Evolutionary conservation across 208 protist species (phyloP).

Genomic region (Sergeia podlipaevii): DNA sequence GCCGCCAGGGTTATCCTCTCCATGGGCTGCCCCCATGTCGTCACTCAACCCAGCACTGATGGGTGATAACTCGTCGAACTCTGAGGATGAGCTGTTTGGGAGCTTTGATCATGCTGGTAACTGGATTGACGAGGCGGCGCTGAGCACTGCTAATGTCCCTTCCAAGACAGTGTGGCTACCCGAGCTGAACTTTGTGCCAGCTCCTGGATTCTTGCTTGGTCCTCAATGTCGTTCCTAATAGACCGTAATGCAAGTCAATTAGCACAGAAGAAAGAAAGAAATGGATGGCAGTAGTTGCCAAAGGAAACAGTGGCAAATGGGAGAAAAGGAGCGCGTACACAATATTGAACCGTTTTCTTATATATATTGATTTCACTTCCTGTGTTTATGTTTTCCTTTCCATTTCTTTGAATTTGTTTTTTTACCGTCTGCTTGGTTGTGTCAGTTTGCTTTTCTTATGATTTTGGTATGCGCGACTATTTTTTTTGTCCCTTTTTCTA

Average conservation of each 20-base stretch:
- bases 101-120: slow-evolving; percentile 12
- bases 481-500: slow-evolving; percentile 7
- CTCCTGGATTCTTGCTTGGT: slow-evolving; percentile 17
- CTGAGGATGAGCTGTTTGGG: slow-evolving; percentile 19
- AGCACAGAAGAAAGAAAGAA: too few species aligned
- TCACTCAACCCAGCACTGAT: not conserved
- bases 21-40: not conserved
- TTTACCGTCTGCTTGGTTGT: not conserved
- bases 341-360: too few species aligned
- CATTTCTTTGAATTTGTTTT: slow-evolving; percentile 11
- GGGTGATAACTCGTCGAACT: slow-evolving; percentile 4
- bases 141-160: slow-evolving; percentile 1
- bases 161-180: slow-evolving; percentile 29
- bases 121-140: slow-evolving; percentile 12
- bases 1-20: not conserved
- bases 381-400: slow-evolving; percentile 11
- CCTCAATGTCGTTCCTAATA: too few species aligned
- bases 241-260: not conserved
- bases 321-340: too few species aligned
- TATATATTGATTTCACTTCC: too few species aligned
- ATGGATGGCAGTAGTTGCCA: too few species aligned
- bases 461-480: too few species aligned
- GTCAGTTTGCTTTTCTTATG: slow-evolving; percentile 3
- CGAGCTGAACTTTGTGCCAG: slow-evolving; percentile 11
- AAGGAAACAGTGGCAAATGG: too few species aligned